Percentiles rank a stretch among this genome's conserved stretches.
These are phyloP conservation scores for Chrysanthemum seticuspe DNA, from an alignment of 129 eudicot genomes.

Conservation along the genomic window DNA sequence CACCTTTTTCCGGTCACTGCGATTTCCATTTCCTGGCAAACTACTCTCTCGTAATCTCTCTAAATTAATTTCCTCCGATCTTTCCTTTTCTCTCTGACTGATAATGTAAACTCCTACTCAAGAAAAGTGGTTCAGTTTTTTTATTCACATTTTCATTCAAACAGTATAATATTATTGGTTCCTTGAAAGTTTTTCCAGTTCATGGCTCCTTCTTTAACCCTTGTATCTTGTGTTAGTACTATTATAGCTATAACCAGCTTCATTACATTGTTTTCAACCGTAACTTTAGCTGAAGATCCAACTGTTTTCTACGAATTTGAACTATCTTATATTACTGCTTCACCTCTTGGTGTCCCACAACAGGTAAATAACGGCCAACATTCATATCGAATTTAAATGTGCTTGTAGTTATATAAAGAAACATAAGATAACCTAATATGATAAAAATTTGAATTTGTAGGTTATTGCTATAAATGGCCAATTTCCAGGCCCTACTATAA, in stretches of 20 bases:
- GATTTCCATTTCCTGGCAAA: no score
- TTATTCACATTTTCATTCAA: not conserved
- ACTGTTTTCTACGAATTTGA: constrained; percentile 51
- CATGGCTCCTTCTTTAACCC: constrained; percentile 57
- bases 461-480: constrained; percentile 34
- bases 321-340: constrained; percentile 82
- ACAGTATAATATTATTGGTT: no score
- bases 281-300: constrained; percentile 67
- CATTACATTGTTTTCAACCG: constrained; percentile 55
- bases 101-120: not conserved
- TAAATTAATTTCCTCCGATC: not conserved
- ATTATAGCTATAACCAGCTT: constrained; percentile 21
- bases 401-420: not conserved
- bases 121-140: no score
- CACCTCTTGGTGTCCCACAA: constrained; percentile 91
- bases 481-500: constrained; percentile 45
- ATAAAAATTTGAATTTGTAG: constrained; percentile 12
- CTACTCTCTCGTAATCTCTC: not conserved
- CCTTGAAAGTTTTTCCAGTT: not conserved
- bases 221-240: constrained; percentile 30
- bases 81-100: no score
- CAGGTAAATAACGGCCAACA: constrained; percentile 42
- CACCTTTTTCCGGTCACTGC: no score
- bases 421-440: not conserved
- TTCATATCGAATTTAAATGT: no score